Conservation (phyloP, 495 filamentous ascomycete genomes). For the Hypoxylon lienhwacheense region DNA sequence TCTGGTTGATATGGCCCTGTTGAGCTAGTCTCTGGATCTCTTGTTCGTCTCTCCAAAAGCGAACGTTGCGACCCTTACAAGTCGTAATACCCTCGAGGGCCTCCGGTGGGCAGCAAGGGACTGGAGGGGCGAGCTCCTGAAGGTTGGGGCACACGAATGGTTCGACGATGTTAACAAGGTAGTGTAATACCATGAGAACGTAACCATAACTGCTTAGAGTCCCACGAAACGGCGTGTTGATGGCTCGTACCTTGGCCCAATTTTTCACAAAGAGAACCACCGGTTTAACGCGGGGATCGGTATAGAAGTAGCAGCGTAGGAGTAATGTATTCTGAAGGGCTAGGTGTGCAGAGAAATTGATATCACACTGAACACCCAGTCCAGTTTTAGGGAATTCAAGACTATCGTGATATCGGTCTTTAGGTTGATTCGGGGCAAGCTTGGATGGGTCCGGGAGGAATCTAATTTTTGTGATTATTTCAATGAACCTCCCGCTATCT, state of each 20-base stretch:
- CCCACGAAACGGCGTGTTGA: slow-evolving; percentile 80
- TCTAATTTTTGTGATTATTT: slow-evolving; percentile 40
- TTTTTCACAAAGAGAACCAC: slow-evolving; percentile 80
- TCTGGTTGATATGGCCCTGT: slow-evolving; percentile 57
- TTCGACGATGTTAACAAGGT: slow-evolving; percentile 73
- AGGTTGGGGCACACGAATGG: slow-evolving; percentile 82
- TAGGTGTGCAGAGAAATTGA: slow-evolving; percentile 80
- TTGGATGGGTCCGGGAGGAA: slow-evolving; percentile 46
- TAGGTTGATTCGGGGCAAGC: slow-evolving; percentile 51
- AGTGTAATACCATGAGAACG: slow-evolving; percentile 92
- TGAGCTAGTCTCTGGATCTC: slow-evolving; percentile 58
- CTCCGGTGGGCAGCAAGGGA: slow-evolving; percentile 42
- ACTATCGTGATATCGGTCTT: slow-evolving; percentile 54
- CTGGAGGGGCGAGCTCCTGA: slow-evolving; percentile 57
- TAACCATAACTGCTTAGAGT: slow-evolving; percentile 85
- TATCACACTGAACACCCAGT: slow-evolving; percentile 76
- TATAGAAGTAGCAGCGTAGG: slow-evolving; percentile 73
- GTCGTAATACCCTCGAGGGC: slow-evolving; percentile 45
- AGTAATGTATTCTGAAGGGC: slow-evolving; percentile 78
- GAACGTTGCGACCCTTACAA: slow-evolving; percentile 61
- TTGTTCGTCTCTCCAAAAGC: slow-evolving; percentile 68
- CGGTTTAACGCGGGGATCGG: slow-evolving; percentile 70
- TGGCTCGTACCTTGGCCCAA: slow-evolving; percentile 78
- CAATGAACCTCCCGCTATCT: slow-evolving; percentile 17
- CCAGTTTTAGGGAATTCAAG: slow-evolving; percentile 71